Base-by-base conservation (phyloP, 2,329 filamentous ascomycete genomes). In the Akanthomyces lecanii region DNA sequence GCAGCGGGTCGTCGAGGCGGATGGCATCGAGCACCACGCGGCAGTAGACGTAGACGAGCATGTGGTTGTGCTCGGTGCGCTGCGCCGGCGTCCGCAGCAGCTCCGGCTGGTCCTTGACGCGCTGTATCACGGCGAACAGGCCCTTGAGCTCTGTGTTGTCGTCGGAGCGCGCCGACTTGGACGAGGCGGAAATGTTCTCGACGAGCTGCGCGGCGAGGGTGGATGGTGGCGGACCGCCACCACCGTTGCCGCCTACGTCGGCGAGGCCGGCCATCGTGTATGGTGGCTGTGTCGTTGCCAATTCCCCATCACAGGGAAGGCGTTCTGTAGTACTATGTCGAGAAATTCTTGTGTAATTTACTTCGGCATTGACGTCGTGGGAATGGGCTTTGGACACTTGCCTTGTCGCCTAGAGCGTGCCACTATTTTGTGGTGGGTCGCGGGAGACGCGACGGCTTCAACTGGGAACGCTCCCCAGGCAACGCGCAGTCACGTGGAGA, bases 141-240 rank as follows among this genome's bases (percentile, higher is more conserved):
- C 88, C 86, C 66, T 89, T 87, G 66, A 97, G 88, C 56, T 91
- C 89, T 68, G 88, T 86, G 64, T 86, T 88, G 69, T 89, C 87
- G 69, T 89, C 83, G 59, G 84, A 84, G 69, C 84, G 82, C 60
- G 84, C 82, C 51, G 83, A 85, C 65, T 81, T 81, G 56, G 85
- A 84, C 25, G 89, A 84, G 50, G 89, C 54, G 10, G 61, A 86
- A 66, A 92, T 87, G 72, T 91, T 91, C 72, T 91, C 88, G 66
- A 95, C 91, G 63, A 97, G 87, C 74, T 96, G 91, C 14, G 91
- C 91, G 59, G 93, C 92, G 70, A 97, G 82, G 11, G 92, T 96
- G 18, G 93, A 97, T 14, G 92, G 89, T 45, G 87, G 86, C 52
- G 79, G 78, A 47, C 61, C 61, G 45, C 23, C 42, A 40, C n/a